These are phyloP conservation scores for Acrocalymma vagum DNA, from an alignment of 2,329 filamentous ascomycete species.

Conservation along the genomic window DNA sequence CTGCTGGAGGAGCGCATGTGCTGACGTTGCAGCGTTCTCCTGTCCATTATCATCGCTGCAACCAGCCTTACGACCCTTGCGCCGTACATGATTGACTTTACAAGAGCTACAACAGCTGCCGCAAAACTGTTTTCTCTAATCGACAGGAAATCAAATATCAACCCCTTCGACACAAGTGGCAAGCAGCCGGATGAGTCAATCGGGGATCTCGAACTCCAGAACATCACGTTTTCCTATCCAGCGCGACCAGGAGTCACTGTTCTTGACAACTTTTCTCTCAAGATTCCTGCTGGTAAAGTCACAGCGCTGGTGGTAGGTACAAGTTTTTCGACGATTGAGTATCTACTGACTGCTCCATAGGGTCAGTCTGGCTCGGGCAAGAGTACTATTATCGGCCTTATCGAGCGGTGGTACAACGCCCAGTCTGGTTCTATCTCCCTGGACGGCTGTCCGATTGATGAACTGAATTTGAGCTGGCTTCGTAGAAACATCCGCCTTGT, in stretches of 20 bases:
- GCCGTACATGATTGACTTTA: constrained; percentile 19
- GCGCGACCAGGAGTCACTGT: constrained; percentile 52
- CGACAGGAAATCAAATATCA: constrained; percentile 14
- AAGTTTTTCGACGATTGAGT: too few species aligned
- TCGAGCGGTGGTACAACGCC: constrained; percentile 51
- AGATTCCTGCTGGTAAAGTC: constrained; percentile 49
- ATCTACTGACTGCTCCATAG: too few species aligned
- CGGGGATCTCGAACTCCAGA: constrained; percentile 2
- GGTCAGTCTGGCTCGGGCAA: constrained; percentile 56
- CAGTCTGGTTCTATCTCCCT: constrained; percentile 33
- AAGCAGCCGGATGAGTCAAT: constrained; percentile 4
- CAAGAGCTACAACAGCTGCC: constrained; percentile 20
- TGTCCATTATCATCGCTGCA: constrained; percentile 88
- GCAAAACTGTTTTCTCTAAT: constrained; percentile 20
- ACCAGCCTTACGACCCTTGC: constrained; percentile 47
- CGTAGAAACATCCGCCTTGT: constrained; percentile 44
- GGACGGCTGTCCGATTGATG: constrained; percentile 31
- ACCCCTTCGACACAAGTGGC: constrained; percentile 18
- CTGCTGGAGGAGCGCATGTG: too few species aligned
- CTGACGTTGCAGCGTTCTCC: too few species aligned
- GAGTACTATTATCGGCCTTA: constrained; percentile 53
- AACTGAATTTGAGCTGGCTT: constrained; percentile 40
- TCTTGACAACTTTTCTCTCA: constrained; percentile 47
- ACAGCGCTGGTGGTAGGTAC: constrained; percentile 57
- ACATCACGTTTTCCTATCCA: constrained; percentile 55